phyloP scores from a whole-genome alignment of 371 early-diverging fungal genomes.

The Haplosporangium sp. region DNA sequence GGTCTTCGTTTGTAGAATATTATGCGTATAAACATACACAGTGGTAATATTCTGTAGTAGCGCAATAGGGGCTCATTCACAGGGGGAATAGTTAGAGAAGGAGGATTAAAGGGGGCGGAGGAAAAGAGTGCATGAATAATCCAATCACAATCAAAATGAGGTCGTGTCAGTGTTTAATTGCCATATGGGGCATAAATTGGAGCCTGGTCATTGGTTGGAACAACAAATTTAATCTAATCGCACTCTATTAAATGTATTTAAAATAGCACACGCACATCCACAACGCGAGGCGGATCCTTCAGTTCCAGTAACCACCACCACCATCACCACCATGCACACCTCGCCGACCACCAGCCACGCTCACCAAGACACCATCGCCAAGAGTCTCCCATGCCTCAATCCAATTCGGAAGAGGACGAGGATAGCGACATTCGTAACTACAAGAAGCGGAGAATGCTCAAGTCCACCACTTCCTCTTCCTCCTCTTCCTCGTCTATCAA shows the following conservation, averaged over 20 bases:
- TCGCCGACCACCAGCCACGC: conserved; percentile 22
- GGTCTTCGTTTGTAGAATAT: too few relatives aligned
- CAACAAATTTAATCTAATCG: neutral
- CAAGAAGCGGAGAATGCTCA: conserved; percentile 46
- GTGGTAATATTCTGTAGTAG: too few relatives aligned
- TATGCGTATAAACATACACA: too few relatives aligned
- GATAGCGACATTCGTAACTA: conserved; percentile 40
- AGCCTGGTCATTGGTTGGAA: too few relatives aligned
- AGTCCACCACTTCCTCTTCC: conserved; percentile 5
- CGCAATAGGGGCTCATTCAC: too few relatives aligned
- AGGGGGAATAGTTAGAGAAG: too few relatives aligned
- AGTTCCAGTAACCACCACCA: neutral
- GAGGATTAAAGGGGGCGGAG: too few relatives aligned
- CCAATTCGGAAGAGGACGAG: conserved; percentile 52
- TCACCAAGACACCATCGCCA: conserved; percentile 45
- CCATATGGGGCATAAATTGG: too few relatives aligned
- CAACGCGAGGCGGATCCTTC: conserved; percentile 1
- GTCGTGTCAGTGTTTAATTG: too few relatives aligned
- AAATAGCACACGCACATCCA: neutral
- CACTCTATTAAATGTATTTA: neutral
- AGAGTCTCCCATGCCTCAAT: conserved; percentile 51
- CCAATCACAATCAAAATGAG: too few relatives aligned
- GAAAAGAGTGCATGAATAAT: too few relatives aligned
- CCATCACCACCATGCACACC: conserved; percentile 16
- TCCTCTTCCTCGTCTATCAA: conserved; percentile 13